phyloP scores from a whole-genome alignment of 805 yeast species.

The Candida insectalens region DNA sequence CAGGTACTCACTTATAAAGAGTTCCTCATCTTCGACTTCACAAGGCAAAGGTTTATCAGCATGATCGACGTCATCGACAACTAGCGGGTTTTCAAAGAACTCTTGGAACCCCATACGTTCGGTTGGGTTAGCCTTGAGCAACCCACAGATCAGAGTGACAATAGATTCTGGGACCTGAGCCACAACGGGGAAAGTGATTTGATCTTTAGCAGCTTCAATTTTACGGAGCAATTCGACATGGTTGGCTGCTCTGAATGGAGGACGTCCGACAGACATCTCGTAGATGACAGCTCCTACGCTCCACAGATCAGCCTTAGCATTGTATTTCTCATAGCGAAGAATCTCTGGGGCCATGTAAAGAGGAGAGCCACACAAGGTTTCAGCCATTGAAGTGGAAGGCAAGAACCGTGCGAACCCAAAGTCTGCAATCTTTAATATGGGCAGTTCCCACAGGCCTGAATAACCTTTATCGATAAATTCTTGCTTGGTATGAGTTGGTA shows the following conservation, averaged over 20 bases:
- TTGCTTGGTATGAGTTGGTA: conserved; percentile 61
- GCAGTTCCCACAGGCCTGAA: conserved; percentile 81
- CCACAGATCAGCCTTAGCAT: conserved; percentile 97
- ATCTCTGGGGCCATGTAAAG: conserved; percentile 99
- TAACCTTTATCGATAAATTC: conserved; percentile 49
- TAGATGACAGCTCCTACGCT: conserved; percentile 94
- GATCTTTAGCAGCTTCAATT: conserved; percentile 75
- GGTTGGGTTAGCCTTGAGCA: conserved; percentile 76
- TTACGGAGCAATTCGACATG: conserved; percentile 83
- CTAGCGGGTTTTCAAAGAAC: conserved; percentile 68
- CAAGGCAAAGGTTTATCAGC: conserved; percentile 53
- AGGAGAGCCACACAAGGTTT: conserved; percentile 95
- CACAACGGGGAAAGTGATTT: conserved; percentile 63
- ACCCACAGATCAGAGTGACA: conserved; percentile 59
- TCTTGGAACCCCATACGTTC: conserved; percentile 85
- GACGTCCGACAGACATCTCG: conserved; percentile 94
- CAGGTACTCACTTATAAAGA: conserved; percentile 76
- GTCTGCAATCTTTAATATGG: conserved; percentile 89
- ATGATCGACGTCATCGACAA: conserved; percentile 35
- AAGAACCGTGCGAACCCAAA: conserved; percentile 95
- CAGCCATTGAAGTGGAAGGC: conserved; percentile 91
- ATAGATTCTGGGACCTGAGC: conserved; percentile 58
- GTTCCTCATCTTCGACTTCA: conserved; percentile 55
- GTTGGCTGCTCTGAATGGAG: conserved; percentile 91
- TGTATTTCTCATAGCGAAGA: conserved; percentile 85